These are phyloP conservation scores for Cucurbita argyrosperma DNA, from an alignment of 306 rosid genomes.

Conservation along the genomic window DNA sequence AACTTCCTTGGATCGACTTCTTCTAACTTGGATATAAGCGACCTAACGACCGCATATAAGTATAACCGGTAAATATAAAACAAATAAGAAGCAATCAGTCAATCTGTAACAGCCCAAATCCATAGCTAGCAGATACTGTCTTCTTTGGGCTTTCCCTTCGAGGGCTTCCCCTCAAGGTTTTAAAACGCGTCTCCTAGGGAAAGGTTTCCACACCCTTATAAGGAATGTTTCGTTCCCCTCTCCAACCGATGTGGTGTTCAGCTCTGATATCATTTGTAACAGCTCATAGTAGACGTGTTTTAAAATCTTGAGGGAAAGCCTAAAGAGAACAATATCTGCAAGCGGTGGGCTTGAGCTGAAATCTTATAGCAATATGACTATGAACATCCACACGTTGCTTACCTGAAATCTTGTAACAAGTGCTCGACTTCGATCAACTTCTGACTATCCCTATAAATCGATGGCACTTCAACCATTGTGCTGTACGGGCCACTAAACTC, in stretches of 20 bases:
- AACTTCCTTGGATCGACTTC: conserved; percentile 63
- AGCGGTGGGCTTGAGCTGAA: not conserved
- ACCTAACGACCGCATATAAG: conserved; percentile 27
- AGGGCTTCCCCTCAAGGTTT: too few species aligned
- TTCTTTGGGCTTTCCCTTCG: too few species aligned
- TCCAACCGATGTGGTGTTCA: too few species aligned
- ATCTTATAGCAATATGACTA: not conserved
- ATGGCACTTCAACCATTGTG: conserved; percentile 90
- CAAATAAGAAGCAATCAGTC: not conserved
- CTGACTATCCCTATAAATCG: conserved; percentile 68
- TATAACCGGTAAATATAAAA: conserved; percentile 8
- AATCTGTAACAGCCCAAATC: too few species aligned
- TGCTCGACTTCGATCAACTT: conserved; percentile 51
- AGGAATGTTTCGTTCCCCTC: too few species aligned
- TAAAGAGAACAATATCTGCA: too few species aligned
- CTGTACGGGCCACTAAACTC: conserved; percentile 97
- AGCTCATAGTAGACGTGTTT: too few species aligned
- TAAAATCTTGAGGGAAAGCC: too few species aligned
- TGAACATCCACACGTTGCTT: conserved; percentile 9
- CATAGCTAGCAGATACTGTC: too few species aligned
- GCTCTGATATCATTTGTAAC: too few species aligned
- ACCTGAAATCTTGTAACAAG: conserved; percentile 86
- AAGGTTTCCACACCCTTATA: too few species aligned
- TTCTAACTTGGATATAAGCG: conserved; percentile 60
- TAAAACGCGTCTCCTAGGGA: too few species aligned